Conservation (phyloP, 768 basidiomycete genomes). For the Amanita thiersii region DNA sequence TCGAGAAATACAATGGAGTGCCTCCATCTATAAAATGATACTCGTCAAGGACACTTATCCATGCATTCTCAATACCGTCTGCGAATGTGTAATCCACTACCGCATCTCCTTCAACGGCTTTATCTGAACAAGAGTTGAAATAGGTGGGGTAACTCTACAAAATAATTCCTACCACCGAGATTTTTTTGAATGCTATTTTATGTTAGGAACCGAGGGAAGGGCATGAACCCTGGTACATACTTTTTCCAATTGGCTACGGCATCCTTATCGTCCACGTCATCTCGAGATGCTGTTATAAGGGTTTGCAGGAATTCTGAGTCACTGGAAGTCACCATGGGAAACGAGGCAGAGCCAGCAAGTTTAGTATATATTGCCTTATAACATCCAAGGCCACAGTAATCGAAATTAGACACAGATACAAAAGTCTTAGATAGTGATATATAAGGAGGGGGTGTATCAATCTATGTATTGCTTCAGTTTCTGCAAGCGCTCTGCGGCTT, state of each 20-base stretch:
- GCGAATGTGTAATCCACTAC: not conserved
- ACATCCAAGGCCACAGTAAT: too few species aligned
- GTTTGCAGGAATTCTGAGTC: too few species aligned
- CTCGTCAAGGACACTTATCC: slow-evolving; percentile 6
- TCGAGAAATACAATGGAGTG: not conserved
- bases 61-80: not conserved
- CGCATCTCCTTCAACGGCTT: not conserved
- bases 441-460: slow-evolving; percentile 9
- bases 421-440: too few species aligned
- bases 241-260: slow-evolving; percentile 1
- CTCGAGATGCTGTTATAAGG: too few species aligned
- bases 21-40: not conserved
- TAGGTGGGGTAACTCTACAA: not conserved
- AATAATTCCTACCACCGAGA: slow-evolving; percentile 2
- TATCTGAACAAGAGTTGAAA: not conserved
- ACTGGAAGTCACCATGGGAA: too few species aligned
- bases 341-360: too few species aligned
- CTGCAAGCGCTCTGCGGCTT: slow-evolving; percentile 79
- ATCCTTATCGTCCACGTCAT: not conserved
- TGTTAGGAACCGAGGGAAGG: not conserved
- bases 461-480: slow-evolving; percentile 58
- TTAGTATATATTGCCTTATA: too few species aligned
- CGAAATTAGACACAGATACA: too few species aligned
- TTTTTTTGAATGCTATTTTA: slow-evolving; percentile 3
- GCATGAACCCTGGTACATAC: not conserved